Evolutionary conservation across 2,329 filamentous ascomycete genomes (phyloP), one percentile per base, ranked within the genome.

Genomic region (Chaetomium olivaceum): DNA sequence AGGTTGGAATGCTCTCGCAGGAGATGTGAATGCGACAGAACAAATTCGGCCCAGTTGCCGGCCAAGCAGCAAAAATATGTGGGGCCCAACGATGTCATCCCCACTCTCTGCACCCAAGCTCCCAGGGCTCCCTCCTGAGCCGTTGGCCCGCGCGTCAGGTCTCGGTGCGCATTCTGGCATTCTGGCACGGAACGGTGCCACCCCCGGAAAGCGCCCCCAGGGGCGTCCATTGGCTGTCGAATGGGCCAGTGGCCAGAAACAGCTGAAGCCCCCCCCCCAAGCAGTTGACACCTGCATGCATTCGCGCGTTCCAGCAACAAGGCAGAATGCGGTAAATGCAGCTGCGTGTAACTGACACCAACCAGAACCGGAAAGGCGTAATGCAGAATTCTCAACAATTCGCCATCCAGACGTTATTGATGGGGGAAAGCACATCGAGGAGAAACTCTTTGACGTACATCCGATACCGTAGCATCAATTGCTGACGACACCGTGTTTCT

Each of bases 111-210:
- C 9, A 25, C 46, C 52, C 43, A 29, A 57, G 52, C 61, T 62
- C n/a, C n/a, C n/a, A n/a, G n/a, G n/a, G n/a, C n/a, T n/a, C 23
- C 25, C 25, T 46, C 29, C 54, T 33, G 36, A 62, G 61, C 55
- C 55, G 61, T 63, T 63, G 55, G 61, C 19, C 43, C 62, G 57
- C 50, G 62, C 62, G 50, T n/a, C n/a, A n/a, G n/a, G n/a, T 60
- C 23, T 48, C 48, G 31, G 62, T 55, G 39, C 25, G 11, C 57
- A 8, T 43, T 61, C 50, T 61, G 33, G 11, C 57, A 8, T 43
- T 61, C 50, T 61, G 33, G n/a, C n/a, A n/a, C 39, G 25, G 39
- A 27, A 43, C 29, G 46, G 46, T 27, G 61, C 61, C 43, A 54
- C 46, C 61, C 46, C 55, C 61, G 39, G 52, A 21, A 48, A 55